Base-by-base conservation (phyloP, 2,329 filamentous ascomycete species). In the Verticillium dahliae region DNA sequence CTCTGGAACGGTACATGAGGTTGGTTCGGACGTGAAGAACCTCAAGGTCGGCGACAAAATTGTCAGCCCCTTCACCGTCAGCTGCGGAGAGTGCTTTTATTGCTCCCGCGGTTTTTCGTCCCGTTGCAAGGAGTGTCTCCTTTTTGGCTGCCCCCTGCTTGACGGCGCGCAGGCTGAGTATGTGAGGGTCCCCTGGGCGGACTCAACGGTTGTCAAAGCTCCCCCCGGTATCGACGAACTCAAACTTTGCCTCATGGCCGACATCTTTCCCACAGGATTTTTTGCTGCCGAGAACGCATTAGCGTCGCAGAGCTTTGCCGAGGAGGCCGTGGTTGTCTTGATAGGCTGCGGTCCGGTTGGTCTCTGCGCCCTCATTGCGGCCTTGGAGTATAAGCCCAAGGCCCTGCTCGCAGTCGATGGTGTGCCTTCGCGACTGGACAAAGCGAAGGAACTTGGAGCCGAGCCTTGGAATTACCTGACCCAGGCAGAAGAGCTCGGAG, bases 231-330 rank as follows among this genome's bases (percentile, higher is more conserved):
- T 96, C 62, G 85, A 88, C 22, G 88, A 94, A 67, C 84, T 90
- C 65, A 86, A 86, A 39, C 80, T 96, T 57, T 86, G 96, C 7
- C 82, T 97, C 34, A 96, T 97, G 92, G 92, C 91, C 14, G 92
- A 97, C 71, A 96, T 97, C 69, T 96, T 95, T 74, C 92, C 92
- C 1, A 91, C 88, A 0, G 90, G 93, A 6, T 96, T 86, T 76
- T 96, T 93, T 68, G 92, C 91, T 6, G 90, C 90, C 5, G 82
- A 83, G 61, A 95, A 92, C 69, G 93, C 87, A 6, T 89, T 96
- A 73, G 85, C 62, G 76, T 88, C 80, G 88, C 50, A 69, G 72
- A n/a, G 68, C 77, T 15, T 81, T 85, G 63, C 80, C 87, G 61
- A 83, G 88, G 59, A 75, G 80, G 18, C 84, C 62, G 90, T 88